Evolutionary conservation across 768 basidiomycete genomes (phyloP), one percentile per base, ranked within the genome.

Genomic region (Phallus indusiatus): DNA sequence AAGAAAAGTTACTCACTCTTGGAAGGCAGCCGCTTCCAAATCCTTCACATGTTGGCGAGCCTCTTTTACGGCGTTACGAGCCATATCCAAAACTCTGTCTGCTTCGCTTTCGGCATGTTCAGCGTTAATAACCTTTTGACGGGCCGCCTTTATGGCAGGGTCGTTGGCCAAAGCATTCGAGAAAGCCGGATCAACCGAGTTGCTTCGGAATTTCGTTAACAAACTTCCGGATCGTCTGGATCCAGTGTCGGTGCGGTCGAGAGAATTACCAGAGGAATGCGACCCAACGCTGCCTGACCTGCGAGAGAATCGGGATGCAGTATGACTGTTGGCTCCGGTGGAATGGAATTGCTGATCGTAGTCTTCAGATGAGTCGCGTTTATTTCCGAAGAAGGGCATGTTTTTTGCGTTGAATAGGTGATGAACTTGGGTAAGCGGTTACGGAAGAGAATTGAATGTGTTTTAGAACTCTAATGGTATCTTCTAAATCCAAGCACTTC

Each of bases 61-160:
- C 51, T 75, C 75, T 42, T 71, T 71, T 37, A 80, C 81, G 17
- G 74, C 73, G 16, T 70, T 67, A 8, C 79, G 66, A 0, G 82
- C 82, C 36, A 75, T 69, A 21, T 66, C 62, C 9, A 82, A 69
- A 5, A 81, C 81, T 5, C 70, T 70, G 66, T 83, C 81, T 7
- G 81, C 81, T 14, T 75, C 75, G 47, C 70, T 70, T 69, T 82
- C 82, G 0, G 78, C 79, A 33, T 67, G 67, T 65, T 81, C 77
- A 0, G 82, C 82, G 34, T 76, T 73, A 0, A 74, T 62, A 17
- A 82, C 75, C 62, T 78, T 81, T 64, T 78, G 70, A 48, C 78
- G 78, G 8, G 80, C 83, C 4, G 68, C 64, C 8, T 71, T 52
- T 61, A 85, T 79, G 28, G 70, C 69, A 7, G 80, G 78, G 61